Percentiles rank a stretch among this genome's conserved stretches.
Evolutionary conservation across 2,329 filamentous ascomycete species (phyloP).

Genomic region (Saccharata proteae): DNA sequence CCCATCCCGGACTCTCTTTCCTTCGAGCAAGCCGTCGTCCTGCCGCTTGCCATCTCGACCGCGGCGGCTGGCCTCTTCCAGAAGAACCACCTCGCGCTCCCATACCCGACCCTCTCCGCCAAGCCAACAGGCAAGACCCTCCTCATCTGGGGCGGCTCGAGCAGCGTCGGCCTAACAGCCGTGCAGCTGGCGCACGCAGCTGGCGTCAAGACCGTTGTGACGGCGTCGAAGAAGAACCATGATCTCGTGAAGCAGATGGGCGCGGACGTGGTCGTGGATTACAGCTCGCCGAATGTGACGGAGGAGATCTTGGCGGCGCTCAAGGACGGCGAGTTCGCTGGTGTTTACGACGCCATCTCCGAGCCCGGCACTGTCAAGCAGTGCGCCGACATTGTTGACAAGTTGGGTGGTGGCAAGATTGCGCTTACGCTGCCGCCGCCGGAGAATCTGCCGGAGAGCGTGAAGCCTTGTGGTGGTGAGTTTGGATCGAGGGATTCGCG

Average conservation of each 20-base stretch:
- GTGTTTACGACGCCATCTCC: conserved; percentile 26
- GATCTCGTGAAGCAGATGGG: conserved; percentile 19
- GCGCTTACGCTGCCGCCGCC: conserved; percentile 1
- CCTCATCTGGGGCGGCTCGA: conserved; percentile 25
- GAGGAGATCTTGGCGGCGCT: conserved; percentile 26
- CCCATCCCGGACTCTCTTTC: conserved; percentile 27
- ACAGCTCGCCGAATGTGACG: conserved; percentile 20
- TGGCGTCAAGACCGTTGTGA: conserved; percentile 21
- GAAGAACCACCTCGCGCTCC: conserved; percentile 25
- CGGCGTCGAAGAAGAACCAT: conserved; percentile 21
- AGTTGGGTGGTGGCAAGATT: background rate
- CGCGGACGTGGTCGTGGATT: conserved; percentile 20
- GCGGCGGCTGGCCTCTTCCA: conserved; percentile 32
- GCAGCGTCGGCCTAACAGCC: conserved; percentile 21
- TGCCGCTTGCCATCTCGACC: conserved; percentile 34
- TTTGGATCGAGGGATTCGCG: background rate
- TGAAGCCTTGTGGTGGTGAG: background rate
- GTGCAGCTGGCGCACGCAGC: conserved; percentile 25
- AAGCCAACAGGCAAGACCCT: conserved; percentile 24
- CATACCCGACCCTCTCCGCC: conserved; percentile 22
- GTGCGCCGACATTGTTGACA: conserved; percentile 1
- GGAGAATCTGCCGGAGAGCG: conserved; percentile 3
- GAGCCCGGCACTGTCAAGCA: background rate
- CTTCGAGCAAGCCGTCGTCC: conserved; percentile 28
- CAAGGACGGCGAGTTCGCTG: conserved; percentile 22